Percentiles rank a stretch among this genome's conserved stretches.
Evolutionary conservation across 2,329 filamentous ascomycete species (phyloP).

Genomic region (Aspergillus clavatus): DNA sequence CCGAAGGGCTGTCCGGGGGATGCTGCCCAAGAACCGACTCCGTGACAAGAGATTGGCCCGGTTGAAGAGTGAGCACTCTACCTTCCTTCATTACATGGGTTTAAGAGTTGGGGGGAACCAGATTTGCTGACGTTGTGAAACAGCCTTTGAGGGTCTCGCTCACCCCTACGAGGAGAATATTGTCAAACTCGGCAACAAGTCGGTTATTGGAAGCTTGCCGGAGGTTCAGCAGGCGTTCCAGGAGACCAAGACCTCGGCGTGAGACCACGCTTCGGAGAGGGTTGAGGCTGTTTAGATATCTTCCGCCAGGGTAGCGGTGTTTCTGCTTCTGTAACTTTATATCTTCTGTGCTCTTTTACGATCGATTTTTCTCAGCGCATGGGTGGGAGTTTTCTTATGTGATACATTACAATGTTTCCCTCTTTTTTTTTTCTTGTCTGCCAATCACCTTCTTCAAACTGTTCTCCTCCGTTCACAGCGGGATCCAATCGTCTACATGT

Average conservation of each 20-base stretch:
- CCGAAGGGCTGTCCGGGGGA: slow-evolving; percentile 86
- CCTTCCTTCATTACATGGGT: not conserved
- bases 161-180: slow-evolving; percentile 93
- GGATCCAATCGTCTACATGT: slow-evolving; percentile 4
- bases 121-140: slow-evolving; percentile 10
- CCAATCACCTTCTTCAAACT: slow-evolving; percentile 2
- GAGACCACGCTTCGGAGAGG: slow-evolving; percentile 2
- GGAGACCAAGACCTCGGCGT: slow-evolving; percentile 19
- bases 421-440: slow-evolving; percentile 4
- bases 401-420: too few relatives aligned
- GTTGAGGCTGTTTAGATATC: not conserved
- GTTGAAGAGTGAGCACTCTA: slow-evolving; percentile 64
- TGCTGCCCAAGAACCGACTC: slow-evolving; percentile 95
- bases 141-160: slow-evolving; percentile 82
- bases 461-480: not conserved
- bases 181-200: slow-evolving; percentile 62
- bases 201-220: slow-evolving; percentile 31
- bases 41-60: slow-evolving; percentile 80
- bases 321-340: slow-evolving; percentile 22
- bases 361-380: slow-evolving; percentile 37
- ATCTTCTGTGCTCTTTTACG: slow-evolving; percentile 25
- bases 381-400: slow-evolving; percentile 34
- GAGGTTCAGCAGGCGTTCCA: slow-evolving; percentile 37
- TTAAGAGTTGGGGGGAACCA: not conserved
- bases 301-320: slow-evolving; percentile 1